Evolutionary conservation across 2,329 filamentous ascomycete species (phyloP).

Genomic region (Epichloe uncinata): DNA sequence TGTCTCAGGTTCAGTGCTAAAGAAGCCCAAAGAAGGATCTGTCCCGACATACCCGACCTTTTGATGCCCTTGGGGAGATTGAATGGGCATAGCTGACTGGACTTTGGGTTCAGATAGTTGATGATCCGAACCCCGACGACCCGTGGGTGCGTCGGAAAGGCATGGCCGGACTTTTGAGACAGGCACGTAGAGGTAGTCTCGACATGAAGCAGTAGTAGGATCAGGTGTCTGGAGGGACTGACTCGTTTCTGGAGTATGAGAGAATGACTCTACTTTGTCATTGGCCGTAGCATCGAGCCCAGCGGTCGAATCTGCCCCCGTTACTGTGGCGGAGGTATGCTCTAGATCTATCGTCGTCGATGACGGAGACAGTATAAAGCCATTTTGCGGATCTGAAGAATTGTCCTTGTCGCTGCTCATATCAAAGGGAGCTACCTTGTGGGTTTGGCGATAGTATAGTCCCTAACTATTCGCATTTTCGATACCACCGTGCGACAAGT

Average conservation of each 20-base stretch:
- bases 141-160: slow-evolving; percentile 3
- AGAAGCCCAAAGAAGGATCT: not conserved
- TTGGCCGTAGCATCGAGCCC: not conserved
- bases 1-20: not conserved
- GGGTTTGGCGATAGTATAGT: slow-evolving; percentile 1
- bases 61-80: not conserved
- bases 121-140: not conserved
- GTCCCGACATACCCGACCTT: not conserved
- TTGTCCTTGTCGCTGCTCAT: not conserved
- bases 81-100: not conserved
- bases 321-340: not conserved
- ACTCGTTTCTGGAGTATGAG: not conserved
- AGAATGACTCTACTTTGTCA: not conserved
- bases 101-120: not conserved
- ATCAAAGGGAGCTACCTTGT: slow-evolving; percentile 11
- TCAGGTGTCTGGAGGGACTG: not conserved
- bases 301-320: not conserved
- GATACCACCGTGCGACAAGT: slow-evolving; percentile 6
- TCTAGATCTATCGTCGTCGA: slow-evolving; percentile 4
- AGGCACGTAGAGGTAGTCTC: slow-evolving; percentile 3
- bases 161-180: slow-evolving; percentile 13
- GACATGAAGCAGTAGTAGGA: not conserved
- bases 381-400: not conserved
- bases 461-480: not conserved
- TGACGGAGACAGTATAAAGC: slow-evolving; percentile 3